phyloP scores from a whole-genome alignment of 371 early-diverging fungal species.

The Mucor mucedo region DNA sequence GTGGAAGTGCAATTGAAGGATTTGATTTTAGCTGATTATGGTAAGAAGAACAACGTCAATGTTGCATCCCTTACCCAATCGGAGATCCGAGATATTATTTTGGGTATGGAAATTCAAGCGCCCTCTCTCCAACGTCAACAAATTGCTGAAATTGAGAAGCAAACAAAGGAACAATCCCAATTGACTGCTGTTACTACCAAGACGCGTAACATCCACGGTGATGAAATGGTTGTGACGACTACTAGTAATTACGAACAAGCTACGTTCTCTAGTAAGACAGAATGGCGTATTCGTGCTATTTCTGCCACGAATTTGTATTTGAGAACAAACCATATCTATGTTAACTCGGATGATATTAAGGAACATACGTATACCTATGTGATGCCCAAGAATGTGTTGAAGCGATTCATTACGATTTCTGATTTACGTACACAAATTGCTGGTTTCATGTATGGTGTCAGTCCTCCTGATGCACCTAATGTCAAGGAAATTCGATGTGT shows the following conservation, averaged over 20 bases:
- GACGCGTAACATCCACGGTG: constrained; percentile 97
- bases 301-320: constrained; percentile 93
- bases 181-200: constrained; percentile 95
- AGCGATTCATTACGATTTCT: constrained; percentile 93
- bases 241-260: constrained; percentile 97
- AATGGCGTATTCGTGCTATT: constrained; percentile 98
- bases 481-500: constrained; percentile 96
- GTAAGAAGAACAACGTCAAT: constrained; percentile 98
- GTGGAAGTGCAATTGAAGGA: constrained; percentile 97
- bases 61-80: constrained; percentile 94
- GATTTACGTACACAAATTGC: constrained; percentile 96
- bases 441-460: constrained; percentile 94
- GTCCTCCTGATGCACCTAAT: constrained; percentile 90
- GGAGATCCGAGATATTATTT: constrained; percentile 98
- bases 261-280: constrained; percentile 97
- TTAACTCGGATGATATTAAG: constrained; percentile 92
- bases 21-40: constrained; percentile 97
- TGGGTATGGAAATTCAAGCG: constrained; percentile 99
- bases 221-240: constrained; percentile 97
- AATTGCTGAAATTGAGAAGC: constrained; percentile 96
- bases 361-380: constrained; percentile 92
- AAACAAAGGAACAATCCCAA: constrained; percentile 90
- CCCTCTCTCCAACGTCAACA: constrained; percentile 97
- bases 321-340: constrained; percentile 96
- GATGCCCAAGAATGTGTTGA: constrained; percentile 95